Percentiles rank a stretch among this genome's conserved stretches.
Conservation (phyloP, 371 early-diverging fungal species). For the Syncephalis plumigaleata region DNA sequence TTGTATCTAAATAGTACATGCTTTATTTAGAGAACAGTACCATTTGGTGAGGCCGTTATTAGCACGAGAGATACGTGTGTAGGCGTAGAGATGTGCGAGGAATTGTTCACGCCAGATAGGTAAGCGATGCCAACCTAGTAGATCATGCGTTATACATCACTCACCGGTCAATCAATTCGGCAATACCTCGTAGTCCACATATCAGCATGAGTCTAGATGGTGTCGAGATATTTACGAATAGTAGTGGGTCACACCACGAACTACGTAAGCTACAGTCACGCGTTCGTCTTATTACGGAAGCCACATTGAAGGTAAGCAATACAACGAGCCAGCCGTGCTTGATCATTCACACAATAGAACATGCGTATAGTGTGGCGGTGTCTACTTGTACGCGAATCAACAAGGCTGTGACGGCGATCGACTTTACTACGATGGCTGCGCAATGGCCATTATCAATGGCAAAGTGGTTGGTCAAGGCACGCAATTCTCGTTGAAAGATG, state of each 20-base stretch:
- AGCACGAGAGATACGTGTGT: conserved; percentile 63
- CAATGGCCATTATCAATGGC: conserved; percentile 84
- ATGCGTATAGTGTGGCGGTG: conserved; percentile 51
- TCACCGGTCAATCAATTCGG: too few relatives aligned
- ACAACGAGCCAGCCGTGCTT: neutral
- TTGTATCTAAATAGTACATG: too few relatives aligned
- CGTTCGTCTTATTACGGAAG: conserved; percentile 72
- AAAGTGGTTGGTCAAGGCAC: conserved; percentile 75
- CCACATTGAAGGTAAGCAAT: conserved; percentile 66
- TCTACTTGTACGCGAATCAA: conserved; percentile 92
- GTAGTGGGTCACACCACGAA: conserved; percentile 85
- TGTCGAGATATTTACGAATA: conserved; percentile 90
- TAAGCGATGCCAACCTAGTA: conserved; percentile 7
- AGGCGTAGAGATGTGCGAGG: conserved; percentile 94
- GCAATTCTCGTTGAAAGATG: conserved; percentile 86
- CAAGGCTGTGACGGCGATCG: conserved; percentile 98
- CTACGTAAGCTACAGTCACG: conserved; percentile 72
- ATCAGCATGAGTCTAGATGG: conserved; percentile 85
- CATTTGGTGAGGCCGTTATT: conserved; percentile 79
- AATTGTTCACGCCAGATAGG: conserved; percentile 84
- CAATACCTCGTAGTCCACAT: conserved; percentile 88
- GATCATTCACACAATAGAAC: too few relatives aligned
- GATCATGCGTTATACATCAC: too few relatives aligned
- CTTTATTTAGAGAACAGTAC: conserved; percentile 21
- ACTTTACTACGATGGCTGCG: conserved; percentile 90